phyloP scores from a whole-genome alignment of 78 protist species.

The Dictyostelium discoideum region dicty_2.7 NC_007091.3:2134501-2135000 shows the following conservation, averaged over 20 bases:
- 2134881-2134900: slow-evolving; percentile 9
- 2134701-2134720: not conserved
- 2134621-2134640: not conserved
- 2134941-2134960: not conserved
- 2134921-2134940: slow-evolving; percentile 14
- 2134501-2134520: not conserved
- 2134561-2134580: not conserved
- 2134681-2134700: slow-evolving; percentile 15
- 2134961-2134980: slow-evolving; percentile 2
- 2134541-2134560: no score
- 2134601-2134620: not conserved
- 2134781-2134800: not conserved
- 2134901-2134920: slow-evolving; percentile 11
- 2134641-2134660: slow-evolving; percentile 69
- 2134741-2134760: not conserved
- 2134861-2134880: slow-evolving; percentile 5
- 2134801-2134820: not conserved
- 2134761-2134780: slow-evolving; percentile 10
- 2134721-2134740: slow-evolving; percentile 10
- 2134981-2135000: not conserved
- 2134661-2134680: slow-evolving; percentile 51
- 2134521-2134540: no score
- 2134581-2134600: not conserved
- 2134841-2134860: slow-evolving; percentile 1
- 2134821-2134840: slow-evolving; percentile 12